Evolutionary conservation across 2,329 filamentous ascomycete genomes (phyloP), one percentile per base, ranked within the genome.

Genomic region (Penicillium vulpinum): DNA sequence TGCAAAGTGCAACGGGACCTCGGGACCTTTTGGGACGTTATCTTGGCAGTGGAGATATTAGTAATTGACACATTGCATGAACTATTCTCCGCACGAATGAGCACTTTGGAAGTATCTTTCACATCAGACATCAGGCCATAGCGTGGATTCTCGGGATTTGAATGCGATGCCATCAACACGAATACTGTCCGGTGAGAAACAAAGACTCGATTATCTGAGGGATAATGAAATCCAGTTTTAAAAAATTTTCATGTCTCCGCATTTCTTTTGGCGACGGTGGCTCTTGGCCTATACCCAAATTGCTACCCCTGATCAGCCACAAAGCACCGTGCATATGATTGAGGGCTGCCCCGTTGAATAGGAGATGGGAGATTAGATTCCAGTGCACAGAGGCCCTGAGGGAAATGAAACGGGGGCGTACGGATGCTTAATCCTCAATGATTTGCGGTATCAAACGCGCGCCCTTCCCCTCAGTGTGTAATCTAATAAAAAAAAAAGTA

Each of bases 31-130:
- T 44, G 36, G 29, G 28, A 45, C 21, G 28, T 51, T 44, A 35
- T 11, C 49, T 51, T 51, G 49, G 49, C 39, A 26, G 38, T 51
- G 48, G 38, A 43, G 49, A 35, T 44, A 8, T 35, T 8, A 11
- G 28, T 51, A 18, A 35, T 24, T 51, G 11, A 16, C 39, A 35
- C 18, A 35, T 24, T 45, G 29, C 39, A 46, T 45, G 39, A 36
- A 35, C 39, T 46, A 29, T 29, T 9, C 22, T 54, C 44, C 51
- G 33, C 51, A 40, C 44, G 51, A 54, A 54, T 54, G 35, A 54
- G 35, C 10, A 28, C 39, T 11, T 22, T 28, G 2, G 5, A 35
- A 38, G n/a, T 28, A 2, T 3, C 38, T 28, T 5, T 18, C 9
- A 24, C 13, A 36, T 41, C 31, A 24, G 31, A 35, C 39, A 44